These are phyloP conservation scores for Ilyonectria robusta DNA, from an alignment of 2,329 filamentous ascomycete genomes.

Conservation along the genomic window DNA sequence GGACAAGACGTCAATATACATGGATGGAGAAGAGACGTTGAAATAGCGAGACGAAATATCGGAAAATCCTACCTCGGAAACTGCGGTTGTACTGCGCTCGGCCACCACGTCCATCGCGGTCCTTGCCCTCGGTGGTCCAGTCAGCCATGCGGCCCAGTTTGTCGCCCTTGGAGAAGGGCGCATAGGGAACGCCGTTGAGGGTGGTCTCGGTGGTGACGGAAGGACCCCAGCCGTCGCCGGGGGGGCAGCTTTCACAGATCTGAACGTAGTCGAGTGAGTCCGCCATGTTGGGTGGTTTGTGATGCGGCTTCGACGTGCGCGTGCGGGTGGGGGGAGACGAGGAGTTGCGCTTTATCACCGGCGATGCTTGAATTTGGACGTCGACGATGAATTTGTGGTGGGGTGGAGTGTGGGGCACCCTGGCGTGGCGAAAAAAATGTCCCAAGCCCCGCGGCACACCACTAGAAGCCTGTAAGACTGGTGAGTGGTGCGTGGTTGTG, in stretches of 20 bases:
- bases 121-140: slow-evolving; percentile 94
- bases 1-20: slow-evolving; percentile 25
- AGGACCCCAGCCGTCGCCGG: slow-evolving; percentile 90
- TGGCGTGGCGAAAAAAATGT: slow-evolving; percentile 49
- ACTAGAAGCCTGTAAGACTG: neutral
- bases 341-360: slow-evolving; percentile 45
- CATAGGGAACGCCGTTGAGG: slow-evolving; percentile 95
- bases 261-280: slow-evolving; percentile 71
- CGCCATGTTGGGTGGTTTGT: slow-evolving; percentile 57
- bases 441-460: slow-evolving; percentile 48
- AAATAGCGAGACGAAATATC: neutral
- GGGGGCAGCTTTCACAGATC: slow-evolving; percentile 79
- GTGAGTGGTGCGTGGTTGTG: slow-evolving; percentile 30
- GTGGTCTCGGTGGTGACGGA: slow-evolving; percentile 86
- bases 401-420: slow-evolving; percentile 53
- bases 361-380: slow-evolving; percentile 53
- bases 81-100: slow-evolving; percentile 93
- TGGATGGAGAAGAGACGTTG: neutral
- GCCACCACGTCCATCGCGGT: slow-evolving; percentile 78
- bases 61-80: slow-evolving; percentile 80
- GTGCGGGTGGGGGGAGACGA: slow-evolving; percentile 34
- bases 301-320: slow-evolving; percentile 28
- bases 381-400: slow-evolving; percentile 59
- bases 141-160: slow-evolving; percentile 99
- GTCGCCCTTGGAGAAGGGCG: slow-evolving; percentile 98